Conservation (phyloP, 169 alveolate species). For the Plasmodium inui region DNA sequence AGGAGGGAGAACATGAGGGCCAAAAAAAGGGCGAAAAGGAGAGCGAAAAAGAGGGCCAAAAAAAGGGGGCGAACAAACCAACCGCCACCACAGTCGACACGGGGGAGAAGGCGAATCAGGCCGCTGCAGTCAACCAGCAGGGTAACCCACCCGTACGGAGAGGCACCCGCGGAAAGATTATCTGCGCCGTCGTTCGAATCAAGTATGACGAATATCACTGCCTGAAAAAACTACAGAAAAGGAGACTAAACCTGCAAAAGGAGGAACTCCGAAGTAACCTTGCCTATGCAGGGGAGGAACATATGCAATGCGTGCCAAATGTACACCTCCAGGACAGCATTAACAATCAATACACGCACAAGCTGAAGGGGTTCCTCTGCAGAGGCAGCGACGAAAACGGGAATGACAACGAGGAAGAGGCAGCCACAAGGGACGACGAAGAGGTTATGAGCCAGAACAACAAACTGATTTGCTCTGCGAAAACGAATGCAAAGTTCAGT, state of each 20-base stretch:
- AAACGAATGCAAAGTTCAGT: constrained; percentile 39
- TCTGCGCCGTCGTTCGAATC: constrained; percentile 20
- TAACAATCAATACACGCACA: constrained; percentile 63
- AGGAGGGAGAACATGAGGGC: not conserved
- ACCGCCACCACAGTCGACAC: not conserved
- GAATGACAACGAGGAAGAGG: not conserved
- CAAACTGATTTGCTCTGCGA: not conserved
- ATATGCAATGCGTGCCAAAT: constrained; percentile 41
- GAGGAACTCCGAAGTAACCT: constrained; percentile 31
- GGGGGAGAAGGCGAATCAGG: not conserved
- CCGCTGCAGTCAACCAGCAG: not conserved
- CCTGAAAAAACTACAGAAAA: constrained; percentile 37
- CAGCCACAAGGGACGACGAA: constrained; percentile 6
- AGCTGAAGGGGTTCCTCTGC: constrained; percentile 19
- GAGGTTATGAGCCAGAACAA: not conserved
- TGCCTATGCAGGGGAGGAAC: constrained; percentile 30
- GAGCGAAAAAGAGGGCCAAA: not conserved
- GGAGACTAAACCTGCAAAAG: constrained; percentile 19
- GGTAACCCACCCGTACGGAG: not conserved
- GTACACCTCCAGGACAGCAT: constrained; percentile 19
- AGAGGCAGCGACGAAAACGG: not conserved
- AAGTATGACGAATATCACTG: constrained; percentile 61
- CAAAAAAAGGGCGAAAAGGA: not conserved
- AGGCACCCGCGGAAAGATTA: constrained; percentile 9
- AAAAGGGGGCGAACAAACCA: not conserved